Conservation (phyloP, 2,329 filamentous ascomycete genomes). For the Nothophaeocryptopus gaeumannii region DNA sequence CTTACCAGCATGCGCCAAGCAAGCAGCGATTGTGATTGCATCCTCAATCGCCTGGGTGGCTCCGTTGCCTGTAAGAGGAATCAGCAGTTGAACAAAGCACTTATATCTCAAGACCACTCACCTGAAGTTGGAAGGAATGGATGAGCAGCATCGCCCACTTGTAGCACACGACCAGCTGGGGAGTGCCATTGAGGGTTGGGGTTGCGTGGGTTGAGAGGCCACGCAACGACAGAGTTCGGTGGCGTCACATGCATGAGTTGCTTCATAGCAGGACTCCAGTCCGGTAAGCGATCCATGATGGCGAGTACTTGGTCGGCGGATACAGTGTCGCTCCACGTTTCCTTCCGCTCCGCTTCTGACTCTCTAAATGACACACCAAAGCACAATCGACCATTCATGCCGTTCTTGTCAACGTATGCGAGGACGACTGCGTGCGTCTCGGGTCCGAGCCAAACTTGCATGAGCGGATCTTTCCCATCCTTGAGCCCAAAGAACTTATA, state of each 20-base stretch:
- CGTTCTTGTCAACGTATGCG: constrained; percentile 50
- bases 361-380: constrained; percentile 54
- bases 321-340: constrained; percentile 49
- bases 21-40: constrained; percentile 47
- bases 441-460: constrained; percentile 24
- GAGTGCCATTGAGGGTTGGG: constrained; percentile 53
- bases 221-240: constrained; percentile 43
- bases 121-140: constrained; percentile 51
- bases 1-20: constrained; percentile 44
- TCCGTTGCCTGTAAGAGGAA: constrained; percentile 42
- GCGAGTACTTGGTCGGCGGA: constrained; percentile 30
- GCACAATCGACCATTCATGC: constrained; percentile 39
- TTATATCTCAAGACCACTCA: no score
- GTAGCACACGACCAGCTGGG: constrained; percentile 47
- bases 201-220: constrained; percentile 56
- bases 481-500: constrained; percentile 20
- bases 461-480: constrained; percentile 15
- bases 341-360: constrained; percentile 26
- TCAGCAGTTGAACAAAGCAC: no score
- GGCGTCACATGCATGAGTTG: constrained; percentile 45
- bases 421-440: constrained; percentile 27
- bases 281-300: constrained; percentile 18
- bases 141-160: constrained; percentile 55
- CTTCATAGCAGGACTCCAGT: constrained; percentile 46
- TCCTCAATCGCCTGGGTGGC: constrained; percentile 56